These are phyloP conservation scores for Leccinum pellstonianum DNA, from an alignment of 768 basidiomycete species.

Conservation along the genomic window DNA sequence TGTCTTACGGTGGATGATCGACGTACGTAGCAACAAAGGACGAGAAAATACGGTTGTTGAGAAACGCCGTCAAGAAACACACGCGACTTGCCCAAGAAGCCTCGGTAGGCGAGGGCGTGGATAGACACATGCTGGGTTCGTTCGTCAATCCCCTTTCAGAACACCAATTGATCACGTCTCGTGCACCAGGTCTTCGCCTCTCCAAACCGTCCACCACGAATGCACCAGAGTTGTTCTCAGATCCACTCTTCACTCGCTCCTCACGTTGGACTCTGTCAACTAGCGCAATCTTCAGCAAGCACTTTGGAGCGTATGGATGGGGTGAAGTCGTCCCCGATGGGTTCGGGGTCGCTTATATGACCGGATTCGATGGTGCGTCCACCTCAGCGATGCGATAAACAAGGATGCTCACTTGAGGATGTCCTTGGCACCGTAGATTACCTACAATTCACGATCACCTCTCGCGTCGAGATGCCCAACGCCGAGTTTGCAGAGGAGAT, in stretches of 20 bases:
- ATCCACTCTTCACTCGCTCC: slow-evolving; percentile 70
- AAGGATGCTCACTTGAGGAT: slow-evolving; percentile 3
- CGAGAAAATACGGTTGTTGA: slow-evolving; percentile 53
- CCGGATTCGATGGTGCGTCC: slow-evolving; percentile 72
- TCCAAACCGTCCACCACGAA: slow-evolving; percentile 59
- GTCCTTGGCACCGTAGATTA: slow-evolving; percentile 46
- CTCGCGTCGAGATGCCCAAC: slow-evolving; percentile 82
- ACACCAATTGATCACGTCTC: background rate
- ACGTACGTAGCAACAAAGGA: slow-evolving; percentile 28
- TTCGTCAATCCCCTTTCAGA: background rate
- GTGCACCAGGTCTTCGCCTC: slow-evolving; percentile 63
- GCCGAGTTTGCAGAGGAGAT: slow-evolving; percentile 72
- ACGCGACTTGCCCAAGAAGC: slow-evolving; percentile 62
- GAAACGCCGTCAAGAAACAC: slow-evolving; percentile 63
- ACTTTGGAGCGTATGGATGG: slow-evolving; percentile 88
- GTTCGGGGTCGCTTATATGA: slow-evolving; percentile 93
- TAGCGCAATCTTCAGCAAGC: slow-evolving; percentile 82
- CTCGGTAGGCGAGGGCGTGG: slow-evolving; percentile 71
- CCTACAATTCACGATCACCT: slow-evolving; percentile 86
- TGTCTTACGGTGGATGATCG: background rate
- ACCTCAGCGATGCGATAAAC: background rate
- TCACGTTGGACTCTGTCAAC: slow-evolving; percentile 90
- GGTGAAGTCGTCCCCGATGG: slow-evolving; percentile 94
- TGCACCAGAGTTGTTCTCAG: slow-evolving; percentile 68
- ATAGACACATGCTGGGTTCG: slow-evolving; percentile 84